phyloP scores from a whole-genome alignment of 2,329 filamentous ascomycete species.

The Aspergillus floridensis region DNA sequence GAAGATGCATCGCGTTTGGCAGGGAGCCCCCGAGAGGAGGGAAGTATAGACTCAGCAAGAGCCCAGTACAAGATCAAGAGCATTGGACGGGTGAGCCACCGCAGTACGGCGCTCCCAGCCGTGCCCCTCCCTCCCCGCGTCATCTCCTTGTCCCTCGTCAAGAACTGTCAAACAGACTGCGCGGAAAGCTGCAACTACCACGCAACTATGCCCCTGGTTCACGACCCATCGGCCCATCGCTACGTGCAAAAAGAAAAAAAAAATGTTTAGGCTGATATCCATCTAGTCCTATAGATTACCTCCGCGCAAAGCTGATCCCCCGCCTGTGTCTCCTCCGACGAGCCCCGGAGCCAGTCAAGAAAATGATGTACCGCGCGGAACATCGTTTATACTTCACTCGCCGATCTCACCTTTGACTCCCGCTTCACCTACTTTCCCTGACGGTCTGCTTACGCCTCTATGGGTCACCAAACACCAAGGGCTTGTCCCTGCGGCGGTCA shows the following conservation, averaged over 20 bases:
- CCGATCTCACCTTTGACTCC: conserved; percentile 88
- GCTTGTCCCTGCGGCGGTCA: conserved; percentile 72
- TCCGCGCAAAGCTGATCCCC: conserved; percentile 61
- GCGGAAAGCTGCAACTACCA: not conserved
- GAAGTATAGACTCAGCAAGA: conserved; percentile 47
- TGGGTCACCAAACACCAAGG: conserved; percentile 91
- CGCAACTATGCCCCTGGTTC: not conserved
- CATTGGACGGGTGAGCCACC: conserved; percentile 73
- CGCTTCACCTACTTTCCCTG: conserved; percentile 77
- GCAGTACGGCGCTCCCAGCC: not conserved
- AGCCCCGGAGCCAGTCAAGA: conserved; percentile 51
- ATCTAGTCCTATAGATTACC: conserved; percentile 55
- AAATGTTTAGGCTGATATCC: conserved; percentile 16
- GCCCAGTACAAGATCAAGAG: conserved; percentile 67
- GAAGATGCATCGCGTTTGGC: conserved; percentile 63
- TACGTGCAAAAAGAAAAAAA: not conserved
- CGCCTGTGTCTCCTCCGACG: conserved; percentile 50
- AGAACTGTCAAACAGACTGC: not conserved
- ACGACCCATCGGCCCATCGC: not conserved
- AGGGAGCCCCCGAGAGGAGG: conserved; percentile 62
- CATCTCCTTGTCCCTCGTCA: not conserved
- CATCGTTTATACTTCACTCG: conserved; percentile 70
- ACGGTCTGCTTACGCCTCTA: conserved; percentile 75
- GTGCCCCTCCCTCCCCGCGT: not conserved
- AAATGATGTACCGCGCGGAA: conserved; percentile 43